A percentile compares a stretch with the other conserved stretches of the same genome.
Evolutionary conservation across 306 rosid genomes (phyloP).

Genomic region (Sicyos edulis): DNA sequence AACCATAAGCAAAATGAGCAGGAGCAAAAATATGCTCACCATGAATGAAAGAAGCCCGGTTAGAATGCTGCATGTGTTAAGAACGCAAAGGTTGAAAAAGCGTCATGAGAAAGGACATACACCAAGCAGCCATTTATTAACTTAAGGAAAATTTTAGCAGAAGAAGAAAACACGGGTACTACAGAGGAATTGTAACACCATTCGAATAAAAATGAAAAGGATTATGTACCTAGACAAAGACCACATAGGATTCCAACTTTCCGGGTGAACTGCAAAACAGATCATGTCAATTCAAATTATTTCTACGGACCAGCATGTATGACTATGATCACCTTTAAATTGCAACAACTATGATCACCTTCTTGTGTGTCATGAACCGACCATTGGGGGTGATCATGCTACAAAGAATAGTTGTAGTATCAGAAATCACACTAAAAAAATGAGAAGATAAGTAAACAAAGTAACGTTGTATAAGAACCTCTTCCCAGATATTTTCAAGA

Average conservation of each 20-base stretch:
- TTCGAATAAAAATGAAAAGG: slow-evolving; percentile 12
- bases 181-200: slow-evolving; percentile 16
- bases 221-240: slow-evolving; percentile 76
- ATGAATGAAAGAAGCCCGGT: slow-evolving; percentile 97
- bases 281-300: slow-evolving; percentile 23
- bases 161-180: slow-evolving; percentile 8
- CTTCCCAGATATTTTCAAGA: not conserved
- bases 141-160: not conserved
- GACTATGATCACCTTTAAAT: slow-evolving; percentile 20
- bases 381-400: slow-evolving; percentile 99
- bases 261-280: slow-evolving; percentile 78
- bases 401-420: slow-evolving; percentile 16
- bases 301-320: slow-evolving; percentile 8
- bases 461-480: not conserved
- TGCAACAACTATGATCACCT: slow-evolving; percentile 69
- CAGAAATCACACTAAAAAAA: not conserved
- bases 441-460: not conserved
- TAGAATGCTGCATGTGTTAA: slow-evolving; percentile 68
- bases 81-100: slow-evolving; percentile 28
- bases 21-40: slow-evolving; percentile 47
- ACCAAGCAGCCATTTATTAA: not conserved
- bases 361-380: slow-evolving; percentile 83
- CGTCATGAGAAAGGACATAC: slow-evolving; percentile 15
- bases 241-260: slow-evolving; percentile 99
- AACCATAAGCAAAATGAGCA: not conserved